phyloP scores from a whole-genome alignment of 805 yeast genomes.

The Cyberlindnera euphorbiae region DNA sequence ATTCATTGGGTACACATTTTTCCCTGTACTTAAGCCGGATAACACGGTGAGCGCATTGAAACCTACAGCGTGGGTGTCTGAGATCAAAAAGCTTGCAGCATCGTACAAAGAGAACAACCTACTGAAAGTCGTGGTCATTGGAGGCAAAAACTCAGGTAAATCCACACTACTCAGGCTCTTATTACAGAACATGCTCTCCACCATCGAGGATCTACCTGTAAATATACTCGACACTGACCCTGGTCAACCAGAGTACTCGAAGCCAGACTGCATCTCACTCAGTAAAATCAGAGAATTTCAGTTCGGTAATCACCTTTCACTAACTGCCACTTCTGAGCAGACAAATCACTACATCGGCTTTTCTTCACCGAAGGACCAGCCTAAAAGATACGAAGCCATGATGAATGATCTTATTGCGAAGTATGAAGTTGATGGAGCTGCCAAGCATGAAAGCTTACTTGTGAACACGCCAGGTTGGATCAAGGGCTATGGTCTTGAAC shows the following conservation, averaged over 20 bases:
- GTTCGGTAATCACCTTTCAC: conserved; percentile 32
- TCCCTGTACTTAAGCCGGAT: conserved; percentile 27
- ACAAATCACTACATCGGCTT: conserved; percentile 52
- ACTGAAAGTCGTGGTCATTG: conserved; percentile 32
- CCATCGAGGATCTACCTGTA: conserved; percentile 27
- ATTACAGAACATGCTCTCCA: conserved; percentile 40
- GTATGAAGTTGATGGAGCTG: conserved; percentile 28
- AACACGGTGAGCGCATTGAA: conserved; percentile 20
- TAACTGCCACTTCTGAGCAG: conserved; percentile 12
- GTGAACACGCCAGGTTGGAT: conserved; percentile 91
- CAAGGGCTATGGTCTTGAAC: conserved; percentile 75
- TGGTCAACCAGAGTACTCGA: conserved; percentile 77
- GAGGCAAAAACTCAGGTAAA: conserved; percentile 76
- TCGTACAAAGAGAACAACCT: conserved; percentile 27
- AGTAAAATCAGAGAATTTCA: conserved; percentile 30
- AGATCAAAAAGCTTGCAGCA: conserved; percentile 34
- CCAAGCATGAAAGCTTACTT: conserved; percentile 35
- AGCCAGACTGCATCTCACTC: conserved; percentile 67
- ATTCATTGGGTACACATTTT: conserved; percentile 36
- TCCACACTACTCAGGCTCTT: conserved; percentile 61
- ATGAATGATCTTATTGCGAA: conserved; percentile 37
- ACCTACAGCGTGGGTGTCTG: conserved; percentile 32
- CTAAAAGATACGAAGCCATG: conserved; percentile 45
- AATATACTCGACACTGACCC: conserved; percentile 77
- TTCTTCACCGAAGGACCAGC: conserved; percentile 62